Evolutionary conservation across 1,284 basidiomycete species (phyloP).

Genomic region (Sporisorium graminicola): DNA sequence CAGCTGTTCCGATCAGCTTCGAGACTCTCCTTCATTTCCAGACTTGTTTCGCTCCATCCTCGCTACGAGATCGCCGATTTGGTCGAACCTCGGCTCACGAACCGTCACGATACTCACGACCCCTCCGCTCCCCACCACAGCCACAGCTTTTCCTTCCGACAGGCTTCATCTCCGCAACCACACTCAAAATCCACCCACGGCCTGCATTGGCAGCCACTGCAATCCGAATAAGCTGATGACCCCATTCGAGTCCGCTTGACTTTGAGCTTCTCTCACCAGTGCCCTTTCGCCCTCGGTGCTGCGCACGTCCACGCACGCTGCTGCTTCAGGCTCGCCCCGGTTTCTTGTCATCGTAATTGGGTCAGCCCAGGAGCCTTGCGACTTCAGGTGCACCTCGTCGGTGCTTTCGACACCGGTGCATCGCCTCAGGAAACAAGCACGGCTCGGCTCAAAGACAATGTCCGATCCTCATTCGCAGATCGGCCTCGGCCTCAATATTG

Average conservation of each 20-base stretch:
- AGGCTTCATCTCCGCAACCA: slow-evolving; percentile 1
- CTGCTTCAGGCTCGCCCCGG: not conserved
- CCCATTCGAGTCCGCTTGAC: not conserved
- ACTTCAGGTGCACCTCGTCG: not conserved
- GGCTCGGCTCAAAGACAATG: slow-evolving; percentile 5
- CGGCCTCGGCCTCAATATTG: slow-evolving; percentile 37
- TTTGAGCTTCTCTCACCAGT: not conserved
- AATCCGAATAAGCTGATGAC: slow-evolving; percentile 1
- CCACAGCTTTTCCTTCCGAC: not conserved
- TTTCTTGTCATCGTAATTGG: not conserved
- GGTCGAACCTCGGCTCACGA: slow-evolving; percentile 13
- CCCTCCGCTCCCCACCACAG: not conserved
- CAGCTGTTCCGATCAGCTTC: not conserved
- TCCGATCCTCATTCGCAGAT: slow-evolving; percentile 10
- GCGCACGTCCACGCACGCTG: slow-evolving; percentile 2
- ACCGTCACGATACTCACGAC: slow-evolving; percentile 36
- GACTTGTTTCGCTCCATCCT: not conserved
- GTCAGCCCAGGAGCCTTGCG: not conserved
- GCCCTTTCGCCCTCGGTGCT: not conserved
- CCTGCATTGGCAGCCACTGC: not conserved
- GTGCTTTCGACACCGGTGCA: not conserved
- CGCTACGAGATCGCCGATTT: not conserved
- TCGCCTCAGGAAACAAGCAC: not conserved
- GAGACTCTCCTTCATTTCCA: not conserved
- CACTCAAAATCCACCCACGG: not conserved